Percentiles rank a stretch among this genome's conserved stretches.
Evolutionary conservation across 1,139 yeast species (phyloP).

Genomic region (Yarrowia galli): DNA sequence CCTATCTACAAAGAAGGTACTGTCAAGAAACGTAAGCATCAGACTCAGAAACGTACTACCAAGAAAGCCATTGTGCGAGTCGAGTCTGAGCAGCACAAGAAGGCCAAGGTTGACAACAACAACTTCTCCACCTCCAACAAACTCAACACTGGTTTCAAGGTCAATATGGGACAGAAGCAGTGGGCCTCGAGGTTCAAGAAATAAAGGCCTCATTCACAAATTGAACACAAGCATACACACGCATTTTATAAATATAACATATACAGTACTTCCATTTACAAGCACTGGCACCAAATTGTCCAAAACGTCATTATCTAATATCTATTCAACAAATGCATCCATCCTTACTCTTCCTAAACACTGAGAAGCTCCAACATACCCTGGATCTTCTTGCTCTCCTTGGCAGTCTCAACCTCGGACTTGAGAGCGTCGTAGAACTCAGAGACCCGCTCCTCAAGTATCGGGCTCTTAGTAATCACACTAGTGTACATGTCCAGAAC

Average conservation of each 20-base stretch:
- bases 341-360: conserved; percentile 32
- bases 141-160: conserved; percentile 45
- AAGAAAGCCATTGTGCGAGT: conserved; percentile 66
- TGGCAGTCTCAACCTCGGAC: conserved; percentile 75
- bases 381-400: conserved; percentile 86
- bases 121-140: conserved; percentile 45
- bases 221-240: not conserved
- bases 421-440: conserved; percentile 64
- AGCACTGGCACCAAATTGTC: too few relatives aligned
- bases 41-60: conserved; percentile 68
- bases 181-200: conserved; percentile 26
- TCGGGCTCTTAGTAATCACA: conserved; percentile 76
- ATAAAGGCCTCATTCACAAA: not conserved
- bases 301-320: conserved; percentile 12
- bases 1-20: conserved; percentile 28
- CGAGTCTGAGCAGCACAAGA: conserved; percentile 36
- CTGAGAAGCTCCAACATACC: conserved; percentile 91
- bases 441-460: conserved; percentile 73
- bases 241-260: conserved; percentile 1
- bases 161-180: conserved; percentile 39
- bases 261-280: too few relatives aligned
- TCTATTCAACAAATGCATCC: conserved; percentile 36
- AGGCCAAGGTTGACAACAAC: conserved; percentile 42
- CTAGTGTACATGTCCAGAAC: conserved; percentile 80
- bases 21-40: conserved; percentile 49